Conservation (phyloP, 148 eudicot species). For the Rhododendron simsii region DNA sequence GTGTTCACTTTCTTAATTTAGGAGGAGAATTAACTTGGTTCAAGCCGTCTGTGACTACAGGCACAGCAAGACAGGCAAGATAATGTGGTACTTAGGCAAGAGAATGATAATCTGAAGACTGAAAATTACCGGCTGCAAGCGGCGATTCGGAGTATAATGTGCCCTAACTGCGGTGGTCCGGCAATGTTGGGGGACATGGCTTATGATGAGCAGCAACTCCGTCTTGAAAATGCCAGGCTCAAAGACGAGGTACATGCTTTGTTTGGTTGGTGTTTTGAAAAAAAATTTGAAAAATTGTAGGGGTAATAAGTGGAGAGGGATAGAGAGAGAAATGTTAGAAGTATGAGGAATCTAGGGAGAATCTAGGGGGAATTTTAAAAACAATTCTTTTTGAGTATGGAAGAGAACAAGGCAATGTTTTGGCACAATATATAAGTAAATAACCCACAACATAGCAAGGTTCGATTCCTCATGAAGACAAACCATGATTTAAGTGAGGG, state of each 20-base stretch:
- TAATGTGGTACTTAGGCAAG: slow-evolving; percentile 68
- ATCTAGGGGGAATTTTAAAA: too few relatives aligned
- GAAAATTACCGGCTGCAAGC: slow-evolving; percentile 82
- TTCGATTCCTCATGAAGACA: too few relatives aligned
- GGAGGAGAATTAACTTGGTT: neutral
- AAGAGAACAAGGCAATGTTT: too few relatives aligned
- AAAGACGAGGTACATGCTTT: slow-evolving; percentile 99
- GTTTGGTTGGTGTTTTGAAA: too few relatives aligned
- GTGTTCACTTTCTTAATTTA: too few relatives aligned
- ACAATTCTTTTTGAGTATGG: too few relatives aligned
- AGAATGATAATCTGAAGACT: slow-evolving; percentile 78
- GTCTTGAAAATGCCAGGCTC: slow-evolving; percentile 76
- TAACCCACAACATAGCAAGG: too few relatives aligned
- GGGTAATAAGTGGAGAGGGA: too few relatives aligned
- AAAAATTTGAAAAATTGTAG: too few relatives aligned
- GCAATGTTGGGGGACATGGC: slow-evolving; percentile 72
- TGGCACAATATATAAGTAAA: neutral
- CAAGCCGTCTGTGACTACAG: slow-evolving; percentile 18
- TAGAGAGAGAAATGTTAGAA: too few relatives aligned
- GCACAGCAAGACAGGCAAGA: slow-evolving; percentile 94
- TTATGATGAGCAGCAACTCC: slow-evolving; percentile 85
- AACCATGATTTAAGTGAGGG: too few relatives aligned
- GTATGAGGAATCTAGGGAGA: too few relatives aligned
- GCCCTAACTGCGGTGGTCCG: slow-evolving; percentile 86
- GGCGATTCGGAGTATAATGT: slow-evolving; percentile 59